Conservation (phyloP, 2,329 filamentous ascomycete genomes). For the Aspergillus transmontanensis region DNA sequence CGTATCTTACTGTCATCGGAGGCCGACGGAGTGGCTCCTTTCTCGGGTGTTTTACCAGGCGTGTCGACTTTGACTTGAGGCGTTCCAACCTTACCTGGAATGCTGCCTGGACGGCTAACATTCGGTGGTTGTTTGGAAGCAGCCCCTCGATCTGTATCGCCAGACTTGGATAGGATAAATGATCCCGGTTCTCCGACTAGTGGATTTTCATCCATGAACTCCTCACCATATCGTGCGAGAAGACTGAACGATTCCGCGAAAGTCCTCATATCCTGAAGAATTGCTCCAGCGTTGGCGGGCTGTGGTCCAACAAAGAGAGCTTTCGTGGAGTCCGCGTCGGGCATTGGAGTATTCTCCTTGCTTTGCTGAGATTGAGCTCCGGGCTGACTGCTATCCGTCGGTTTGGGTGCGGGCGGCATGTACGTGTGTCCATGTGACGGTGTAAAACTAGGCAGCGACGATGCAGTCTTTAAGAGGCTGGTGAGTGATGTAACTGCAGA, state of each 20-base stretch:
- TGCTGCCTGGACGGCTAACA: constrained; percentile 5
- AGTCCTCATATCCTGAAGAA: constrained; percentile 41
- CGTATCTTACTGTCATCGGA: constrained; percentile 39
- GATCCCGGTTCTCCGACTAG: constrained; percentile 64
- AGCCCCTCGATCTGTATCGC: constrained; percentile 30
- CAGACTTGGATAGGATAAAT: constrained; percentile 56
- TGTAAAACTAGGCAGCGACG: constrained; percentile 58
- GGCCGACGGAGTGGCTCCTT: constrained; percentile 30
- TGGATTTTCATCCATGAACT: constrained; percentile 67
- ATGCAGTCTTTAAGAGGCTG: constrained; percentile 57
- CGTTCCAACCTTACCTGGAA: constrained; percentile 27
- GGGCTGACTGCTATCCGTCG: constrained; percentile 35
- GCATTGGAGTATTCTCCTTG: constrained; percentile 53
- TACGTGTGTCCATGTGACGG: constrained; percentile 64
- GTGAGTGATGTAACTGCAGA: constrained; percentile 59
- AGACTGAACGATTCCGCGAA: constrained; percentile 54
- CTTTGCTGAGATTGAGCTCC: constrained; percentile 45
- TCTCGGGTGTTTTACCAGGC: constrained; percentile 33
- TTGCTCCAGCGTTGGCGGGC: constrained; percentile 24
- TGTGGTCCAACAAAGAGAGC: constrained; percentile 27
- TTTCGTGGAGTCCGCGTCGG: constrained; percentile 38
- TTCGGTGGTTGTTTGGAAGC: constrained; percentile 23
- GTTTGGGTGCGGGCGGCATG: constrained; percentile 51
- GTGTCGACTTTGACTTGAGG: constrained; percentile 38
- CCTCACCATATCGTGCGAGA: constrained; percentile 57